Evolutionary conservation across 2,329 filamentous ascomycete genomes (phyloP).

Genomic region (Aspergillus ochraceus): DNA sequence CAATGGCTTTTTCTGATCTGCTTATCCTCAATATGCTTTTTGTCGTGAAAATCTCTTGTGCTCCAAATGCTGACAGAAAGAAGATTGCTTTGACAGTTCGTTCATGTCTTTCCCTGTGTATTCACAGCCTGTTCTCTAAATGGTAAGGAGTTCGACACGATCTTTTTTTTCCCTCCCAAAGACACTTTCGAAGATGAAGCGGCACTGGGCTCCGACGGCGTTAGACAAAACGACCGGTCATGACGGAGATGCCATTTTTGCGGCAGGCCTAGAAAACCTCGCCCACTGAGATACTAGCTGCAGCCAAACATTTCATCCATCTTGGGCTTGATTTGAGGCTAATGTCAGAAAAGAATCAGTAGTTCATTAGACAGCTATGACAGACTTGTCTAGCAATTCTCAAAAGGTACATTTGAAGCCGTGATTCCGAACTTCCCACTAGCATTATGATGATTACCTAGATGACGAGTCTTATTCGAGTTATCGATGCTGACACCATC

Average conservation of each 20-base stretch:
- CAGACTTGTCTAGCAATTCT: background rate
- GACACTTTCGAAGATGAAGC: slow-evolving; percentile 42
- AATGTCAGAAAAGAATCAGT: slow-evolving; percentile 14
- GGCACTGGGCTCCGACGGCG: slow-evolving; percentile 96
- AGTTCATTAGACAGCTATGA: background rate
- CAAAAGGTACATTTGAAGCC: slow-evolving; percentile 17
- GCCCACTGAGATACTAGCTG: slow-evolving; percentile 73
- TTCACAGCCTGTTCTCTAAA: background rate
- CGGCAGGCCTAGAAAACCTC: slow-evolving; percentile 99
- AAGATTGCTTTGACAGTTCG: slow-evolving; percentile 11
- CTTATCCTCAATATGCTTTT: slow-evolving; percentile 8
- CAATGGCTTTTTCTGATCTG: slow-evolving; percentile 81
- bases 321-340: slow-evolving; percentile 26
- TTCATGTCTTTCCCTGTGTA: background rate
- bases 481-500: slow-evolving; percentile 62
- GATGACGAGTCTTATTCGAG: slow-evolving; percentile 67
- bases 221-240: slow-evolving; percentile 55
- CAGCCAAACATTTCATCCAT: slow-evolving; percentile 20
- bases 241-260: slow-evolving; percentile 86
- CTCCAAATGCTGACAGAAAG: slow-evolving; percentile 18
- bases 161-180: slow-evolving; percentile 4
- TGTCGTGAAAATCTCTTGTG: slow-evolving; percentile 15
- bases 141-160: slow-evolving; percentile 6
- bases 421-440: background rate
- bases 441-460: slow-evolving; percentile 53